Evolutionary conservation across 176 grass and related monocot genomes (phyloP).

Genomic region (Luzula sylvatica): DNA sequence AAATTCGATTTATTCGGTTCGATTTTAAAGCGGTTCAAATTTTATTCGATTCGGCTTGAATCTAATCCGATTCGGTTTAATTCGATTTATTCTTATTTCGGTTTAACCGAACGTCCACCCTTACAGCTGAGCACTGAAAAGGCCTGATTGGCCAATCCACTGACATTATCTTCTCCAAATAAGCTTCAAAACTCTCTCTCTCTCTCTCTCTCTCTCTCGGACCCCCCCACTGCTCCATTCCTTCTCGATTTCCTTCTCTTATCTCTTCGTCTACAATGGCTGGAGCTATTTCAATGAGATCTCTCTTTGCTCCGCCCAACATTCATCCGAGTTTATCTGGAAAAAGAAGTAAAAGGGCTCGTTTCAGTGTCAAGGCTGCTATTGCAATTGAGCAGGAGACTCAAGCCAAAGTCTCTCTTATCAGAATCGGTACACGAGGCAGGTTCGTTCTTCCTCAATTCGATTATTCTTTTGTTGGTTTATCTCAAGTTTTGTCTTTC

Average conservation of each 20-base stretch:
- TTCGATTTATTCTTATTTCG: no score
- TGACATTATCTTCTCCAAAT: conserved; percentile 55
- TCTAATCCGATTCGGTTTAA: no score
- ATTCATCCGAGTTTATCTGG: conserved; percentile 34
- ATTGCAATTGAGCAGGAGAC: conserved; percentile 59
- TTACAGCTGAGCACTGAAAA: neutral
- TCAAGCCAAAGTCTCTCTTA: conserved; percentile 65
- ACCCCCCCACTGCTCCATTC: neutral
- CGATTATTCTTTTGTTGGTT: no score
- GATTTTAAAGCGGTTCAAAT: no score
- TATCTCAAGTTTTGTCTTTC: no score
- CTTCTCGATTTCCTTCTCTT: neutral
- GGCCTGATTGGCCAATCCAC: conserved; percentile 49
- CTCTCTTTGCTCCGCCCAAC: conserved; percentile 25
- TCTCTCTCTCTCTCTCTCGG: conserved; percentile 1
- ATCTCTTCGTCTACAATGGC: conserved; percentile 3
- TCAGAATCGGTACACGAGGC: conserved; percentile 87
- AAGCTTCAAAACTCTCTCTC: conserved; percentile 4
- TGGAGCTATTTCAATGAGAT: conserved; percentile 32
- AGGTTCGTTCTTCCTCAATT: conserved; percentile 35
- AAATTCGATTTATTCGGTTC: no score
- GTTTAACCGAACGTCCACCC: no score
- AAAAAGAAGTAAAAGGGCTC: conserved; percentile 21
- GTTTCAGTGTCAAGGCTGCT: conserved; percentile 39
- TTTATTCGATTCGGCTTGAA: no score